phyloP scores from a whole-genome alignment of 1,284 basidiomycete genomes.

The Fomitiporia mediterranea region DNA sequence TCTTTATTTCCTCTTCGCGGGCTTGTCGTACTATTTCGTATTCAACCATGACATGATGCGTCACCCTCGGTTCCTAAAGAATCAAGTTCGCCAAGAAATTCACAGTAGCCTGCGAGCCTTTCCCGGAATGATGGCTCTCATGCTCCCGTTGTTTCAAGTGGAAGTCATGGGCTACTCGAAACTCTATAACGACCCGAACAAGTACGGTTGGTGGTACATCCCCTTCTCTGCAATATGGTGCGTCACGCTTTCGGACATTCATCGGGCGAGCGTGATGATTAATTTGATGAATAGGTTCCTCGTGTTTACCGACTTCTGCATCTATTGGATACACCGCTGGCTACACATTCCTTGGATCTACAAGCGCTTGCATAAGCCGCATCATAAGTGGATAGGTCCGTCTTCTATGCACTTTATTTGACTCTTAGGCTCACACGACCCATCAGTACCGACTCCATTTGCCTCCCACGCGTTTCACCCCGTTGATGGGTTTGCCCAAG shows the following conservation, averaged over 20 bases:
- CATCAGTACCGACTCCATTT: conserved; percentile 91
- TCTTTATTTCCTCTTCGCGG: conserved; percentile 86
- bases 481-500: conserved; percentile 91
- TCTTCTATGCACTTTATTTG: conserved; percentile 22
- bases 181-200: conserved; percentile 74
- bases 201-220: conserved; percentile 68
- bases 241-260: conserved; percentile 27
- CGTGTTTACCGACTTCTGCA: conserved; percentile 85
- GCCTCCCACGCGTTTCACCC: conserved; percentile 98
- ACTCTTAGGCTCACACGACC: conserved; percentile 8
- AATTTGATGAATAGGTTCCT: conserved; percentile 55
- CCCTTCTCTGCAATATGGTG: conserved; percentile 59
- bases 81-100: conserved; percentile 87
- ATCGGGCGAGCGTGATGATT: background rate
- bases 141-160: conserved; percentile 89
- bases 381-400: conserved; percentile 97
- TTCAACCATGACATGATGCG: conserved; percentile 97
- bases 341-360: conserved; percentile 87
- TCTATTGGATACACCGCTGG: conserved; percentile 94
- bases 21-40: conserved; percentile 78
- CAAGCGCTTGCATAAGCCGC: conserved; percentile 91
- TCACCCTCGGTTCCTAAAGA: conserved; percentile 90
- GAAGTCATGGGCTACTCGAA: conserved; percentile 86
- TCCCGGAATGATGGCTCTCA: conserved; percentile 76
- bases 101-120: conserved; percentile 72